Conservation (phyloP, 129 eudicot genomes). For the Gnaphalium uliginosum region DNA sequence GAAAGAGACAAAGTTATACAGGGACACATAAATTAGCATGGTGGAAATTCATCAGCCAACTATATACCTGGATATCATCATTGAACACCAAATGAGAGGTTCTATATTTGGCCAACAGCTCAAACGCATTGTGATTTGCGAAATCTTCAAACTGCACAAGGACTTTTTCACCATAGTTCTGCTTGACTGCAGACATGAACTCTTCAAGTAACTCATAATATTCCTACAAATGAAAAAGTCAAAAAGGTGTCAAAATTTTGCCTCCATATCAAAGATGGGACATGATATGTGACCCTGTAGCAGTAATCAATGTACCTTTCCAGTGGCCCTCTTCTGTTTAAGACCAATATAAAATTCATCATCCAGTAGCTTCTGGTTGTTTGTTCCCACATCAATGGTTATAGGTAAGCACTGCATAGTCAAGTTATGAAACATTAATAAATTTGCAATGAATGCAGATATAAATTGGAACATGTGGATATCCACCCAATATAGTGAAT, state of each 20-base stretch:
- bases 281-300: background rate
- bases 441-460: background rate
- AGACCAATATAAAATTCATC: constrained; percentile 93
- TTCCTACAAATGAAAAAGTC: constrained; percentile 48
- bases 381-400: constrained; percentile 93
- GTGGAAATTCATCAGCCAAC: background rate
- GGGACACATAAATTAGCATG: background rate
- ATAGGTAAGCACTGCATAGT: constrained; percentile 73
- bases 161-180: constrained; percentile 91
- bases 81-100: constrained; percentile 87
- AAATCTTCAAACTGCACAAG: constrained; percentile 96
- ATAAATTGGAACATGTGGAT: background rate
- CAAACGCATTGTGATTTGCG: constrained; percentile 96
- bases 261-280: constrained; percentile 6
- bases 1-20: constrained; percentile 18
- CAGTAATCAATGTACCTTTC: constrained; percentile 49
- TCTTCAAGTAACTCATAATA: constrained; percentile 72
- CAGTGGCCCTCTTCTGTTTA: constrained; percentile 74
- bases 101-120: constrained; percentile 69
- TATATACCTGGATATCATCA: constrained; percentile 90
- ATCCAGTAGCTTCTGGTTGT: constrained; percentile 64
- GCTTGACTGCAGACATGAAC: constrained; percentile 89
- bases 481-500: constrained; percentile 12
- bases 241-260: background rate
- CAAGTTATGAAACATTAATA: constrained; percentile 20